Percentiles rank a stretch among this genome's conserved stretches.
Conservation (phyloP, 2,329 filamentous ascomycete genomes). For the Talaromyces sp. region DNA sequence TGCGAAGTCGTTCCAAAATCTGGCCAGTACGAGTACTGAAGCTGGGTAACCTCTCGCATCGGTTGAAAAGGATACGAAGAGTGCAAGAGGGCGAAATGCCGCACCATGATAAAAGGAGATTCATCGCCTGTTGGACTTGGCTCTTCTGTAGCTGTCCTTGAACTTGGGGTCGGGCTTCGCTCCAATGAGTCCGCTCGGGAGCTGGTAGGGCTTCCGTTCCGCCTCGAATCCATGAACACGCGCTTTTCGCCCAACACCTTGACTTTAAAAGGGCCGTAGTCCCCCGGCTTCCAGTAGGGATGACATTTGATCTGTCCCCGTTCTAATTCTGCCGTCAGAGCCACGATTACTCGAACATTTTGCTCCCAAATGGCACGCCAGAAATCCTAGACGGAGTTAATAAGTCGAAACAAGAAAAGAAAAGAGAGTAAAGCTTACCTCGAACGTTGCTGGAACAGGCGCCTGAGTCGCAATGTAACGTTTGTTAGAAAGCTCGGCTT, state of each 20-base stretch:
- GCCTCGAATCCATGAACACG: constrained; percentile 63
- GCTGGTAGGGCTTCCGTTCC: constrained; percentile 39
- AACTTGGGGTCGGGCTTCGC: constrained; percentile 21
- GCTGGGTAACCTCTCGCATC: constrained; percentile 85
- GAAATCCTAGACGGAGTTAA: constrained; percentile 62
- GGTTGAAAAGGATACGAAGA: constrained; percentile 71
- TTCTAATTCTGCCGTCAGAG: constrained; percentile 91
- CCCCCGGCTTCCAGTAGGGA: constrained; percentile 77
- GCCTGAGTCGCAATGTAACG: constrained; percentile 94
- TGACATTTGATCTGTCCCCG: constrained; percentile 93
- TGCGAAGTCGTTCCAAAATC: constrained; percentile 92
- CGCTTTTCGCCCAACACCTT: constrained; percentile 75
- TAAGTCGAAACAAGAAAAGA: neutral
- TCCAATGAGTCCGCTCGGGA: constrained; percentile 29
- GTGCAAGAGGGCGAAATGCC: constrained; percentile 81
- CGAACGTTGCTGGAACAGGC: constrained; percentile 84
- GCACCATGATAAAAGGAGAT: constrained; percentile 69
- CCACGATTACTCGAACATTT: constrained; percentile 89
- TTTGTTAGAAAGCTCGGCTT: constrained; percentile 76
- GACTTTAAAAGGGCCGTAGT: constrained; percentile 72
- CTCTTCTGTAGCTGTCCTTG: constrained; percentile 25
- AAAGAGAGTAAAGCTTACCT: constrained; percentile 50
- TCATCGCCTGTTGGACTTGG: constrained; percentile 42
- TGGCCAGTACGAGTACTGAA: constrained; percentile 95
- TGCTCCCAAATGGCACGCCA: constrained; percentile 98